These are phyloP conservation scores for Serpula lacrymans DNA, from an alignment of 768 basidiomycete genomes.

Conservation along the genomic window DNA sequence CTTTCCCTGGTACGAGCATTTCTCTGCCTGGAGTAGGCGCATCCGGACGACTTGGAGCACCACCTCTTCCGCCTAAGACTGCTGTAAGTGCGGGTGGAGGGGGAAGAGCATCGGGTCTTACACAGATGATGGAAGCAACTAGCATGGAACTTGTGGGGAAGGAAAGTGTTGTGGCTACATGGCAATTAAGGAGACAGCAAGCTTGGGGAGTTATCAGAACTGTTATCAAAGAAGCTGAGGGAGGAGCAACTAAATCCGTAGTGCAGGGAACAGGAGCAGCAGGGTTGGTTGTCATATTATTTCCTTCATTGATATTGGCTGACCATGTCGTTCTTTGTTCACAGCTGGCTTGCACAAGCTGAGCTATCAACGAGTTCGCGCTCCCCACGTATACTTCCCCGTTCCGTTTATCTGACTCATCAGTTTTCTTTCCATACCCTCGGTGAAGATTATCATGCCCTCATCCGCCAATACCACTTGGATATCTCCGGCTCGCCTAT, in stretches of 20 bases:
- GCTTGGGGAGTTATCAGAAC: conserved; percentile 55
- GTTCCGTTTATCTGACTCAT: conserved; percentile 78
- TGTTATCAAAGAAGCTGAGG: conserved; percentile 12
- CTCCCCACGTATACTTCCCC: conserved; percentile 58
- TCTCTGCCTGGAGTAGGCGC: conserved; percentile 56
- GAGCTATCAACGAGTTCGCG: conserved; percentile 76
- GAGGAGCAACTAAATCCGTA: no score
- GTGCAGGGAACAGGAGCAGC: no score
- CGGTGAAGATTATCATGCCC: conserved; percentile 74
- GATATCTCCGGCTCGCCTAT: conserved; percentile 57
- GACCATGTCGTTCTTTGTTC: neutral
- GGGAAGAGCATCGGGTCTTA: conserved; percentile 33
- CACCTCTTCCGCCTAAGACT: no score
- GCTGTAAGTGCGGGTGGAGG: conserved; percentile 21
- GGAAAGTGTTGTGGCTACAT: conserved; percentile 54
- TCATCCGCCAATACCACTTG: conserved; percentile 62
- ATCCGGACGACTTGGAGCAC: conserved; percentile 32
- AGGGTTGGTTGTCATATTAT: conserved; percentile 9
- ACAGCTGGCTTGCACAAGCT: conserved; percentile 71
- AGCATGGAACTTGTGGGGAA: conserved; percentile 33
- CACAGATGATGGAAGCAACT: conserved; percentile 33
- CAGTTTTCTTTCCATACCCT: conserved; percentile 81
- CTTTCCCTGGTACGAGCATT: conserved; percentile 48
- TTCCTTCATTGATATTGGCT: neutral
- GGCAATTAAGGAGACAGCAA: conserved; percentile 52